Conservation (phyloP, 1,284 basidiomycete species). For the Pyrrhoderma noxium region DNA sequence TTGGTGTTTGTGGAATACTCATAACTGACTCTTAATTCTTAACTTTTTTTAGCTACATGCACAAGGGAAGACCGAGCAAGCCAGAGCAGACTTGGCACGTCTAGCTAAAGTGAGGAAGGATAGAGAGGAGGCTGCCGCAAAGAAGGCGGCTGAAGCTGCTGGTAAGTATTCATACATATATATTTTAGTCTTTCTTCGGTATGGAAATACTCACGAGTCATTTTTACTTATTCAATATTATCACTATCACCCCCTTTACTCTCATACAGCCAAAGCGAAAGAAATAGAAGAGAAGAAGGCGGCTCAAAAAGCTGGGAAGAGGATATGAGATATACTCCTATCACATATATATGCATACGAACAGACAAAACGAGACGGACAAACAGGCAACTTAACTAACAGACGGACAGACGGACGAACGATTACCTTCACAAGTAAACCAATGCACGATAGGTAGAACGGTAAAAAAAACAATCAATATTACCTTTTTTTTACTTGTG, state of each 20-base stretch:
- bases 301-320: conserved; percentile 24
- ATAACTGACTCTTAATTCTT: background rate
- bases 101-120: conserved; percentile 82
- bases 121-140: conserved; percentile 78
- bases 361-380: no score
- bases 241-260: background rate
- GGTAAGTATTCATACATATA: conserved; percentile 35
- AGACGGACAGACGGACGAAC: no score
- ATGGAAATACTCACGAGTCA: no score
- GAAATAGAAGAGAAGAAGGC: conserved; percentile 37
- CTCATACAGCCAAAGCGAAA: conserved; percentile 34
- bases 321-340: conserved; percentile 18
- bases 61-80: conserved; percentile 82
- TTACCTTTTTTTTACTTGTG: no score
- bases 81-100: conserved; percentile 79
- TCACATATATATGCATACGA: no score
- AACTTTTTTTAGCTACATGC: conserved; percentile 47
- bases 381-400: no score
- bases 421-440: no score
- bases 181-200: conserved; percentile 5
- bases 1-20: no score
- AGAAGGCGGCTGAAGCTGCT: conserved; percentile 79
- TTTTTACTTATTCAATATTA: background rate
- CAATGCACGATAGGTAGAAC: no score
- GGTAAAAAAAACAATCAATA: no score